Evolutionary conservation across 2,329 filamentous ascomycete genomes (phyloP).

Genomic region (Trichophyton schoenleinii): DNA sequence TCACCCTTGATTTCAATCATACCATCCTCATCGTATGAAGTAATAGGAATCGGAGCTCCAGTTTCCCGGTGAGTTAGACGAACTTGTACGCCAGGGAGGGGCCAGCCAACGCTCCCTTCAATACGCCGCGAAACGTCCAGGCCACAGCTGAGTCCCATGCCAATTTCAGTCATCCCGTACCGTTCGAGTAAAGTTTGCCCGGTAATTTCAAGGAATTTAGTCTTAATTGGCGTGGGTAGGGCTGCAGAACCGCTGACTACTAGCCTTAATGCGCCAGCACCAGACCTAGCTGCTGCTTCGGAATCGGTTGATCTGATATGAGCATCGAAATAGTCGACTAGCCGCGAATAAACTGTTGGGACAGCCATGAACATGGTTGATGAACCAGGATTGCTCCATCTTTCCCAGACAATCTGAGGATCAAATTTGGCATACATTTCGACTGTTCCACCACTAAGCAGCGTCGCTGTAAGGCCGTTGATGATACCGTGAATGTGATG

Average conservation of each 20-base stretch:
- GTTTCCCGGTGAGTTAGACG: slow-evolving; percentile 33
- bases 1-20: slow-evolving; percentile 34
- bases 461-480: slow-evolving; percentile 37
- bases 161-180: slow-evolving; percentile 42
- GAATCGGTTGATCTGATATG: slow-evolving; percentile 25
- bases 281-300: slow-evolving; percentile 23
- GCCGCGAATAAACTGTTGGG: slow-evolving; percentile 39
- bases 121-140: slow-evolving; percentile 29
- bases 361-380: slow-evolving; percentile 41
- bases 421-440: slow-evolving; percentile 39
- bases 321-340: slow-evolving; percentile 35
- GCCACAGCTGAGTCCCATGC: slow-evolving; percentile 36
- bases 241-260: slow-evolving; percentile 34
- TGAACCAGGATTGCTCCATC: slow-evolving; percentile 31
- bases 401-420: slow-evolving; percentile 34
- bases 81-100: slow-evolving; percentile 37
- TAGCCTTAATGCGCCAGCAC: slow-evolving; percentile 26
- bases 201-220: slow-evolving; percentile 30
- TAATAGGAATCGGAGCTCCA: slow-evolving; percentile 18
- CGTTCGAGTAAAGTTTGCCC: slow-evolving; percentile 35
- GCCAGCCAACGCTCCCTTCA: slow-evolving; percentile 39
- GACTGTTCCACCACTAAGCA: slow-evolving; percentile 35
- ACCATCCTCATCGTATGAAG: slow-evolving; percentile 26
- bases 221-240: slow-evolving; percentile 31
- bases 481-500: slow-evolving; percentile 42